Evolutionary conservation across 2,329 filamentous ascomycete species (phyloP), one percentile per base, ranked within the genome.

Genomic region (Huntiella decipiens): DNA sequence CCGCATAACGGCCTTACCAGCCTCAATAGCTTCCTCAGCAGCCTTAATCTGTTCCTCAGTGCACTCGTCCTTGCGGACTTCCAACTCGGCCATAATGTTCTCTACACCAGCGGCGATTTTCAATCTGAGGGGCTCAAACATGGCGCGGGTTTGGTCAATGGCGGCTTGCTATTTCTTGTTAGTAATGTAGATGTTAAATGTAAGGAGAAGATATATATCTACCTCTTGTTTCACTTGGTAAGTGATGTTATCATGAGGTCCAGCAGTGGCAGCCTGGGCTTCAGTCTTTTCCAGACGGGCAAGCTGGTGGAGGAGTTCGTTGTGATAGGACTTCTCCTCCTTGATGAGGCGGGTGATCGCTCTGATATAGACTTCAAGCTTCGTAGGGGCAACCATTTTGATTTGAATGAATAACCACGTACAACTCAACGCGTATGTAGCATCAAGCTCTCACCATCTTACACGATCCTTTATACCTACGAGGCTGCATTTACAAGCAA

Each of bases 201-300:
- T 19, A 35, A 43, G 38, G 32, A 43, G 7, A 22, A 51, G 36
- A 41, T 36, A 56, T 70, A 36, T 60, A 93, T 60, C 93, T 60
- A 93, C 91, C 73, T 94, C 82, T 61, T 98, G 88, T 63, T 78
- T 91, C 55, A 96, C 56, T 53, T 77, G 70, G 57, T 74, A 95
- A 53, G 82, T 77, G 43, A 73, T 75, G 61, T 95, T 94, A 54
- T 77, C 75, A 51, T 82, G 81, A 6, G 73, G 70, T 43, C 72
- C 67, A 8, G 61, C 64, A 45, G 72, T 67, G 12, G 61, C 64
- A 3, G 62, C 60, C 19, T 61, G 64, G n/a, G 57, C 60, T 37
- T 66, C 60, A 31, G 74, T 60, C 54, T 81, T 75, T 38, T 68
- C 66, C 52, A 92, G 72, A 47, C 81, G 74, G 51, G 72, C 70